Conservation (phyloP, 495 filamentous ascomycete species). For the Aspergillus steynii region DNA sequence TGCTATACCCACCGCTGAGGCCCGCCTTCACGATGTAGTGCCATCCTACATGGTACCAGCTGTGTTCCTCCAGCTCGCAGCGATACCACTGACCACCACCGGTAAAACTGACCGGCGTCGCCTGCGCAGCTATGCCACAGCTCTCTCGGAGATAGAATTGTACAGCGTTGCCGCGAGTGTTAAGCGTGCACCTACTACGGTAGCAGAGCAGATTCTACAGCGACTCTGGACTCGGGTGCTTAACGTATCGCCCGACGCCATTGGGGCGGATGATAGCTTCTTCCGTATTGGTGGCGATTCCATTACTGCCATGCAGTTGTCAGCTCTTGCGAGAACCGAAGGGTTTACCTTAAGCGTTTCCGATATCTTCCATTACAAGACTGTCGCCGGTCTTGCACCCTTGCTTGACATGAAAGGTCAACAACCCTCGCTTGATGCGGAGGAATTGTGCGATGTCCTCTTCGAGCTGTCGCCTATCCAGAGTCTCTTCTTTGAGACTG, state of each 20-base stretch:
- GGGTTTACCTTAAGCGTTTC: constrained; percentile 19
- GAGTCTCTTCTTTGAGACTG: too few species aligned
- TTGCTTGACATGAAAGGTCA: too few species aligned
- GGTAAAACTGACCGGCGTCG: constrained; percentile 35
- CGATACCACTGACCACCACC: constrained; percentile 29
- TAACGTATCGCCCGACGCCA: background rate
- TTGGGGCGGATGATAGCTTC: constrained; percentile 37
- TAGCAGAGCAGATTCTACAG: background rate
- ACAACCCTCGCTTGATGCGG: too few species aligned
- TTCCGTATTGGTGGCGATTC: constrained; percentile 56
- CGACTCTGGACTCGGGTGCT: background rate
- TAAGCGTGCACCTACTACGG: background rate
- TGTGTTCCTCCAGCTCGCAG: constrained; percentile 31
- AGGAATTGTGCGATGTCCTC: too few species aligned
- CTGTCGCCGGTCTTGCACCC: too few species aligned
- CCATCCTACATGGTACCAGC: constrained; percentile 43
- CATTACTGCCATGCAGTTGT: constrained; percentile 52
- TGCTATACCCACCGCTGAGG: background rate
- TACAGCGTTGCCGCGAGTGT: background rate
- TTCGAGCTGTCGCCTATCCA: too few species aligned
- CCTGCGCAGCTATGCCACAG: background rate
- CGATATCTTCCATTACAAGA: too few species aligned
- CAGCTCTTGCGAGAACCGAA: constrained; percentile 20
- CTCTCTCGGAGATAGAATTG: background rate
- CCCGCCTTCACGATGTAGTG: background rate